Evolutionary conservation across 441 rosid species (phyloP).

Genomic region (Geranium incanum): DNA sequence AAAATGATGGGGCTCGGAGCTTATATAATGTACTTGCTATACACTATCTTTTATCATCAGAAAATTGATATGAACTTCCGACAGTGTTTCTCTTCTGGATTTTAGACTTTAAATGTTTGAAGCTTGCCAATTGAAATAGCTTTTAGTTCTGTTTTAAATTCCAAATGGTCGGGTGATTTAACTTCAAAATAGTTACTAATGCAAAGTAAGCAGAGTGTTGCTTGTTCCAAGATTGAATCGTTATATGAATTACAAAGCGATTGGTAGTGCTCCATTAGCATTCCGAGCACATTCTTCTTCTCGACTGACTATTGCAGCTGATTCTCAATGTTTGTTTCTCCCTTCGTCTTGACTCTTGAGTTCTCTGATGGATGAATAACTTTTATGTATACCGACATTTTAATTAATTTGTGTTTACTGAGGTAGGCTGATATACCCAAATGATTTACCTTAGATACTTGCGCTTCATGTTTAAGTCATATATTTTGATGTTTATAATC

Average conservation of each 20-base stretch:
- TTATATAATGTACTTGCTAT: background rate
- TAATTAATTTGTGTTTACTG: background rate
- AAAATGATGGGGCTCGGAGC: background rate
- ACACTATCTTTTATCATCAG: background rate
- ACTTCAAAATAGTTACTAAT: background rate
- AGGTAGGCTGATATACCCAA: background rate
- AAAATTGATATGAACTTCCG: constrained; percentile 4
- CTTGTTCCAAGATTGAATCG: background rate
- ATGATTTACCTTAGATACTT: background rate
- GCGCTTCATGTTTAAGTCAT: background rate
- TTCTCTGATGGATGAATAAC: background rate
- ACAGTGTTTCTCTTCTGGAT: constrained; percentile 10
- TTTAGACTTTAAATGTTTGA: constrained; percentile 7
- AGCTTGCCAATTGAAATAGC: constrained; percentile 5
- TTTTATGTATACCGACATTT: background rate
- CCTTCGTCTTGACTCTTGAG: background rate
- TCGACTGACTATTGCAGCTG: background rate
- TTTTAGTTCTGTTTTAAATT: background rate
- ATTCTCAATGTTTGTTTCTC: background rate
- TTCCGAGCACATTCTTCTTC: background rate
- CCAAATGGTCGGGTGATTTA: background rate
- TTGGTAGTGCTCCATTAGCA: background rate
- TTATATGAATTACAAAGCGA: background rate
- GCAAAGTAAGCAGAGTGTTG: background rate
- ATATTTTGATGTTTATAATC: background rate